phyloP scores from a whole-genome alignment of 2,329 filamentous ascomycete species.

The Pleochaeta shiraiana region DNA sequence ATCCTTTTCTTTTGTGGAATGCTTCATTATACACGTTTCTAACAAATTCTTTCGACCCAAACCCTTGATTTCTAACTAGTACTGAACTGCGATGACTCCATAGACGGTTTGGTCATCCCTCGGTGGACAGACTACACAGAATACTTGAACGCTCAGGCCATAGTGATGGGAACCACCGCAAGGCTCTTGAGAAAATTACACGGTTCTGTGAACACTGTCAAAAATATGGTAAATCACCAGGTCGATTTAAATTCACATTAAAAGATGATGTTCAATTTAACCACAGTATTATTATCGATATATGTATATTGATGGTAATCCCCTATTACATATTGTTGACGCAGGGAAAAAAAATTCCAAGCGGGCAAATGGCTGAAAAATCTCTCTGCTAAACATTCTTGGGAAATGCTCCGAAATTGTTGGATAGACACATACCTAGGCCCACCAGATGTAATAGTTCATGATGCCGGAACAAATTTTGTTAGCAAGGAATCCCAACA shows the following conservation, averaged over 20 bases:
- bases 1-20: not conserved
- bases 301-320: constrained; percentile 3
- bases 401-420: not conserved
- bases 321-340: constrained; percentile 4
- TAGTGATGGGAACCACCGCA: not conserved
- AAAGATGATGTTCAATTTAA: constrained; percentile 4
- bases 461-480: not conserved
- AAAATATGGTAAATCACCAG: not conserved
- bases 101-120: not conserved
- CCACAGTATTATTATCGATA: constrained; percentile 1
- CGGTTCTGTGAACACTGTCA: not conserved
- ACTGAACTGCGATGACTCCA: not conserved
- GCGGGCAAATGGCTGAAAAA: constrained; percentile 4
- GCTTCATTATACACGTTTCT: not conserved
- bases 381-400: not conserved
- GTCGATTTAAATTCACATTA: not conserved
- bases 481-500: not conserved
- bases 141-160: not conserved
- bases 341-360: constrained; percentile 3
- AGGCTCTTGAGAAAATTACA: not conserved
- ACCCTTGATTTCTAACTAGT: not conserved
- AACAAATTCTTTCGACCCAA: not conserved
- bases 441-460: not conserved
- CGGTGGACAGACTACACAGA: not conserved
- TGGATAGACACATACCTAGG: not conserved